phyloP scores from a whole-genome alignment of 106 monocot species.

The Dioscorea alata region DNA sequence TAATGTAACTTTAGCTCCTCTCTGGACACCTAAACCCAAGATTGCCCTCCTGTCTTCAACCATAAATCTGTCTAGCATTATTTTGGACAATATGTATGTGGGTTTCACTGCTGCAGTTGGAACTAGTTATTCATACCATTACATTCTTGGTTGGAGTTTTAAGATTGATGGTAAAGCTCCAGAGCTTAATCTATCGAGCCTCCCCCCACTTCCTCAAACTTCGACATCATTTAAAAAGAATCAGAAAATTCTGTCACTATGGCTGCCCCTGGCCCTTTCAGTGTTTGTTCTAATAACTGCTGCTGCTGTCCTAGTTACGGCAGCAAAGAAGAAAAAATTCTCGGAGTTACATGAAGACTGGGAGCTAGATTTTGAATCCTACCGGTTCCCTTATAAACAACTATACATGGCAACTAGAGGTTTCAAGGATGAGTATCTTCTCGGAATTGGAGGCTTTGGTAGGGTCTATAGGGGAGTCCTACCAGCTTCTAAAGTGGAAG shows the following conservation, averaged over 20 bases:
- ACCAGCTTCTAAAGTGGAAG: constrained; percentile 1
- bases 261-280: not conserved
- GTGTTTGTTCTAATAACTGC: not conserved
- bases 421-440: constrained; percentile 5
- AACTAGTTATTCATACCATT: constrained; percentile 5
- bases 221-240: not conserved
- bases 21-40: constrained; percentile 6
- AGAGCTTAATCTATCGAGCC: not conserved
- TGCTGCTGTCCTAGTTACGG: not conserved
- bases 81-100: constrained; percentile 19
- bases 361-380: not conserved
- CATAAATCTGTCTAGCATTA: constrained; percentile 15
- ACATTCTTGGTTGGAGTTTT: constrained; percentile 32
- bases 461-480: constrained; percentile 5
- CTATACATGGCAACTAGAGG: constrained; percentile 4
- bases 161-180: constrained; percentile 12
- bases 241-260: not conserved
- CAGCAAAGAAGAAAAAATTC: not conserved
- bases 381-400: constrained; percentile 5
- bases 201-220: not conserved
- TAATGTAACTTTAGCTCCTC: constrained; percentile 18
- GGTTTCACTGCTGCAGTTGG: constrained; percentile 23
- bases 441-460: constrained; percentile 7
- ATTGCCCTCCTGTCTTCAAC: constrained; percentile 14
- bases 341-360: constrained; percentile 18